Conservation (phyloP, 2,329 filamentous ascomycete genomes). For the Penicillium sp. region DNA sequence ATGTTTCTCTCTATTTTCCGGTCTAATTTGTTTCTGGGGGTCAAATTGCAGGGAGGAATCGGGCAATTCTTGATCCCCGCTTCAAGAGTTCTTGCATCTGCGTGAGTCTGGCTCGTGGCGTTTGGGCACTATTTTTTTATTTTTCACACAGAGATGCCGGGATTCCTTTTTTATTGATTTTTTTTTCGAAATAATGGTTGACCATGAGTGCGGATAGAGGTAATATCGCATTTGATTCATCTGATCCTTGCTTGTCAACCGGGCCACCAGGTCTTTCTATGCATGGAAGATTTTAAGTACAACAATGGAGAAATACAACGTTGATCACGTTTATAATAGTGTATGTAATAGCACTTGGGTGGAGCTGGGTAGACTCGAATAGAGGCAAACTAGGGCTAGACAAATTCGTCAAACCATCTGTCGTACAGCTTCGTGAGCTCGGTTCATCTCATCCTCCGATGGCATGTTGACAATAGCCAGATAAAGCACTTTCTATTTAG, state of each 20-base stretch:
- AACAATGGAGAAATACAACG: neutral
- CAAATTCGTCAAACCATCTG: neutral
- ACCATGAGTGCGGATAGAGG: neutral
- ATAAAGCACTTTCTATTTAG: constrained; percentile 51
- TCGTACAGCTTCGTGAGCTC: constrained; percentile 14
- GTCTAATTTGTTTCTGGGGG: constrained; percentile 12
- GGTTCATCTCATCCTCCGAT: constrained; percentile 42
- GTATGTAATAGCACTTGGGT: no score
- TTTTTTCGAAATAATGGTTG: neutral
- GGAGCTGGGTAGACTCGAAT: no score
- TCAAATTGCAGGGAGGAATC: neutral
- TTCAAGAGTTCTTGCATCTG: constrained; percentile 18
- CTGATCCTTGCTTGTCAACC: neutral
- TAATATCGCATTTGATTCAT: neutral
- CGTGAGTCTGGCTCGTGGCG: constrained; percentile 18
- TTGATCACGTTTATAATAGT: neutral
- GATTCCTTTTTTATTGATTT: constrained; percentile 4
- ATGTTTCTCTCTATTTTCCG: constrained; percentile 3
- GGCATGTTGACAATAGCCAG: constrained; percentile 55
- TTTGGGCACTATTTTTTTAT: constrained; percentile 7
- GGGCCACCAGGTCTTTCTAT: neutral
- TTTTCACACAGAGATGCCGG: constrained; percentile 1
- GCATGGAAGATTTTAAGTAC: neutral
- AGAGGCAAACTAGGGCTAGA: neutral
- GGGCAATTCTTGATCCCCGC: neutral